Evolutionary conservation across 257 asterid genomes (phyloP).

Genomic region (Paraleonurus japonicus): DNA sequence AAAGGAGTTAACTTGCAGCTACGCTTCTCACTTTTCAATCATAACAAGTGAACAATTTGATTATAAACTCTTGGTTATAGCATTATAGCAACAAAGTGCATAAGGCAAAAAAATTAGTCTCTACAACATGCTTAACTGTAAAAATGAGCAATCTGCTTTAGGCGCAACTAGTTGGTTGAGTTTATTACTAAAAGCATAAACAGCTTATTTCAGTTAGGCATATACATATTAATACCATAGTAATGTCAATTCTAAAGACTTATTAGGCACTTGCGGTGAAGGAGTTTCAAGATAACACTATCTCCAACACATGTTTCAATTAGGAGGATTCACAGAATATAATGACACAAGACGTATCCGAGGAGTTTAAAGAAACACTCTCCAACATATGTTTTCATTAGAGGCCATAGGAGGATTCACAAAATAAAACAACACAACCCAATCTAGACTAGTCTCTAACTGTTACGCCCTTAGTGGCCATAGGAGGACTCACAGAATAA

Average conservation of each 20-base stretch:
- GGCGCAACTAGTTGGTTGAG: neutral
- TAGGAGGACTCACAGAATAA: neutral
- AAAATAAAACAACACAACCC: neutral
- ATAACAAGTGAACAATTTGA: neutral
- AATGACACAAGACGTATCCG: too few species aligned
- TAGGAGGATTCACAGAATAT: too few species aligned
- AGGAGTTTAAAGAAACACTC: neutral
- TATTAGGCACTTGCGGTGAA: neutral
- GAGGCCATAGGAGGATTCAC: neutral
- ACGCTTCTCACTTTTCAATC: neutral
- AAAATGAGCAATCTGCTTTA: neutral
- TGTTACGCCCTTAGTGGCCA: neutral
- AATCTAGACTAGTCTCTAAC: neutral
- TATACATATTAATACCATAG: neutral
- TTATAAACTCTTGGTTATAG: neutral
- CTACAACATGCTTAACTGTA: neutral
- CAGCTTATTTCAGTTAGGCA: neutral
- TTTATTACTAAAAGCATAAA: neutral
- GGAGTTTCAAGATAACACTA: neutral
- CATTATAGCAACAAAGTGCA: neutral
- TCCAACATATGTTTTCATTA: neutral
- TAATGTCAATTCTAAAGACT: neutral
- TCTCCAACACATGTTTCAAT: neutral
- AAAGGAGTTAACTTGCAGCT: neutral
- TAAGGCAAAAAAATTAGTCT: neutral